Percentiles rank a stretch among this genome's conserved stretches.
Evolutionary conservation across 192 early-diverging fungal species (phyloP).

Genomic region (Pecoramyces ruminantium): DNA sequence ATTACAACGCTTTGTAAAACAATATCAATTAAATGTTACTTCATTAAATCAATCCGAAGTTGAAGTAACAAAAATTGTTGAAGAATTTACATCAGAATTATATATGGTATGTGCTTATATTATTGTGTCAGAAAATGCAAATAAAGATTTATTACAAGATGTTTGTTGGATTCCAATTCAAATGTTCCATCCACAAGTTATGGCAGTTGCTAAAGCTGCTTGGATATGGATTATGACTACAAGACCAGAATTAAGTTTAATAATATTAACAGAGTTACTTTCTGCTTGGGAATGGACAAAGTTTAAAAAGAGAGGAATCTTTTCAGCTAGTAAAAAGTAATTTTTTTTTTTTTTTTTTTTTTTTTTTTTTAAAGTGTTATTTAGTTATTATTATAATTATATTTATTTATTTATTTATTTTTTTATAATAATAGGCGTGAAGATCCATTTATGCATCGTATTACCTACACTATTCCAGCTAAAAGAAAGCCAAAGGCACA

Average conservation of each 20-base stretch:
- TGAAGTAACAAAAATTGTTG: slow-evolving; percentile 13
- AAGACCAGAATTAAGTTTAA: slow-evolving; percentile 46
- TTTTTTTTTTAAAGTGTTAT: slow-evolving; percentile 24
- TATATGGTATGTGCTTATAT: not conserved
- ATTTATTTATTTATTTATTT: not conserved
- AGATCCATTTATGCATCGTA: slow-evolving; percentile 74
- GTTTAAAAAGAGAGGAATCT: slow-evolving; percentile 65
- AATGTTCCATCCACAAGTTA: slow-evolving; percentile 54
- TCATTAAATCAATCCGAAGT: slow-evolving; percentile 9
- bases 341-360: slow-evolving; percentile 10
- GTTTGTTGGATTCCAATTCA: slow-evolving; percentile 75
- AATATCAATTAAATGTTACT: slow-evolving; percentile 1
- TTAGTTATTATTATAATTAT: slow-evolving; percentile 9
- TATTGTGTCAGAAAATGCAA: slow-evolving; percentile 10
- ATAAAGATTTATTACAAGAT: slow-evolving; percentile 60
- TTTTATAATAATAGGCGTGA: slow-evolving; percentile 14
- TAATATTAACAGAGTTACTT: slow-evolving; percentile 71
- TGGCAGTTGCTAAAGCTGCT: slow-evolving; percentile 69
- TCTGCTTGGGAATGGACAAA: slow-evolving; percentile 69
- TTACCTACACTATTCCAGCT: slow-evolving; percentile 86
- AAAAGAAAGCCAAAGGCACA: slow-evolving; percentile 38
- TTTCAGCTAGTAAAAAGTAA: slow-evolving; percentile 7
- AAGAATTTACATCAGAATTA: slow-evolving; percentile 4
- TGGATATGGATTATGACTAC: slow-evolving; percentile 82
- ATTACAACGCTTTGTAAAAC: slow-evolving; percentile 32